Evolutionary conservation across 495 filamentous ascomycete species (phyloP).

Genomic region (Polyplosphaeria fusca): DNA sequence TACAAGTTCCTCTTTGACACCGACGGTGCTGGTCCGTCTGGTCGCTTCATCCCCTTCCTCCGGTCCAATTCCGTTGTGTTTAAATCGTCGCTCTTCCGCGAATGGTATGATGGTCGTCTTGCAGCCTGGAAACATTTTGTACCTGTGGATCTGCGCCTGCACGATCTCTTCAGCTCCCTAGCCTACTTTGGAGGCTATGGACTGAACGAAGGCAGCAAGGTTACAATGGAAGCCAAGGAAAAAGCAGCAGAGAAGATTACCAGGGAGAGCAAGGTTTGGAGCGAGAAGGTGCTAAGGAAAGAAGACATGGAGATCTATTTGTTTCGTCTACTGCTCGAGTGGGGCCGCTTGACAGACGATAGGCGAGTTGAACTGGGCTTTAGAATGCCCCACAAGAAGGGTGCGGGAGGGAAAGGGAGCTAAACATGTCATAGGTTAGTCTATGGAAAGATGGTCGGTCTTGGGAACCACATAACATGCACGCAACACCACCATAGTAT

Average conservation of each 20-base stretch:
- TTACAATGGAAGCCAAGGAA: conserved; percentile 25
- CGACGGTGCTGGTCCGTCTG: conserved; percentile 65
- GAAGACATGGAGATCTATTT: conserved; percentile 85
- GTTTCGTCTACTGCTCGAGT: conserved; percentile 74
- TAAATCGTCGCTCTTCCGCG: conserved; percentile 61
- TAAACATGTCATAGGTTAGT: too few relatives aligned
- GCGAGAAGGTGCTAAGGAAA: conserved; percentile 59
- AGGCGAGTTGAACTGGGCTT: conserved; percentile 33
- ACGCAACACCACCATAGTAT: too few relatives aligned
- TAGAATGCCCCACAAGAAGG: not conserved
- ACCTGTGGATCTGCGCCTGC: conserved; percentile 61
- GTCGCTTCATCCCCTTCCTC: conserved; percentile 62
- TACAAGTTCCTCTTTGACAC: conserved; percentile 67
- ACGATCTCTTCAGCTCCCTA: conserved; percentile 37
- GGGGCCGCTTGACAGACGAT: conserved; percentile 43
- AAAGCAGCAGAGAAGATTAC: conserved; percentile 62
- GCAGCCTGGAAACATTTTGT: conserved; percentile 76
- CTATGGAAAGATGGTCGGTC: too few relatives aligned
- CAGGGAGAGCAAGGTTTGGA: conserved; percentile 64
- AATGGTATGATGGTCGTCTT: conserved; percentile 72
- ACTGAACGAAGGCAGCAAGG: not conserved
- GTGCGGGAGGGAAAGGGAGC: not conserved
- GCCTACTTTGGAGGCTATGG: conserved; percentile 40
- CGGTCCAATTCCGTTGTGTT: conserved; percentile 63
- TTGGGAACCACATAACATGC: too few relatives aligned